Base-by-base conservation (phyloP, 306 rosid genomes). In the Fagus crenata region DNA sequence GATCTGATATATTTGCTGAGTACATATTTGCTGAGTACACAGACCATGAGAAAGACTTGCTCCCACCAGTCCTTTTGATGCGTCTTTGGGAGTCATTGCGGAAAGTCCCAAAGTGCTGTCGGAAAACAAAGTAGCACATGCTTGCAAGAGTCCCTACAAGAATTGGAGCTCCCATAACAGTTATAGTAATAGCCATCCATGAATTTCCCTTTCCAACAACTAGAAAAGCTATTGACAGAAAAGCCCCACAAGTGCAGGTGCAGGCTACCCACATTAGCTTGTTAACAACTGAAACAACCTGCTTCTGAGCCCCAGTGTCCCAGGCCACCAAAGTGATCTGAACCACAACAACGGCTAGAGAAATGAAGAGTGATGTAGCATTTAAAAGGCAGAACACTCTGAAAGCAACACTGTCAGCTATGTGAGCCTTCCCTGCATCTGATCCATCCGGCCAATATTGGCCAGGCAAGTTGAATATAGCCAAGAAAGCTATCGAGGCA, bases 201-300 rank as follows among this genome's bases (percentile, higher is more conserved):
- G 77, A 72, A 36, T 49, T 78, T 15, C 53, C 68, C 7, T 79
- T 58, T 72, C 99, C 99, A 53, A 92, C 97, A 37, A 95, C 89
- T 58, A 84, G 93, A 74, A 77, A 95, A 75, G 97, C 90, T 67
- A 95, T 85, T 0, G 97, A 83, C 15, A 92, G 85, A 67, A 89
- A 95, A 58, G 97, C 97, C 64, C 97, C 99, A 15, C 92, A 88
- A 28, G 97, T 95, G 91, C 99, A 95, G 46, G 96, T 87, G 70
- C 99, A 95, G 37, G 99, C 99, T 60, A 86, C 93, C 99, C 97
- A 92, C 99, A 95, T 92, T 13, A 95, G 80, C 86, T 92, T 95
- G 86, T 95, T 95, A 46, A 95, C 97, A 22, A 95, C 97, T 0
- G 99, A 95, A 14, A 95, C 97, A 5, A 95, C 84, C 91, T 88